Percentiles rank a stretch among this genome's conserved stretches.
Evolutionary conservation across 1,284 basidiomycete species (phyloP).

Genomic region (Ganoderma multipileum): DNA sequence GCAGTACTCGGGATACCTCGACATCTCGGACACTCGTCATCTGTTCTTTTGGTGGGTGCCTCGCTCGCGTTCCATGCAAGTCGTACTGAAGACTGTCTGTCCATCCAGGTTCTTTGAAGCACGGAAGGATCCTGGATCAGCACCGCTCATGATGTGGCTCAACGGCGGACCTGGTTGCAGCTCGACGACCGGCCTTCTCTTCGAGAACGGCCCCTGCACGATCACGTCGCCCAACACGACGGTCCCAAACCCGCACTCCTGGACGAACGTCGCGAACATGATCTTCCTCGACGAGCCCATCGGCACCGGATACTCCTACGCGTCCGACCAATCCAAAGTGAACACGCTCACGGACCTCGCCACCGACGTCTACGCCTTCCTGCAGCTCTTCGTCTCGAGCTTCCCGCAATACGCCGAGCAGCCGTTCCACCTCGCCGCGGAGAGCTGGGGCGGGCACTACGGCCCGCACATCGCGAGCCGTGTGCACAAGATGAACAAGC

Average conservation of each 20-base stretch:
- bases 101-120: conserved; percentile 83
- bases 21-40: conserved; percentile 86
- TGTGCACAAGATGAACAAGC: conserved; percentile 80
- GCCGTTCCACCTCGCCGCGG: conserved; percentile 77
- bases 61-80: background rate
- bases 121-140: conserved; percentile 72
- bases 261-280: conserved; percentile 51
- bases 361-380: conserved; percentile 89
- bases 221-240: conserved; percentile 70
- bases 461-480: conserved; percentile 80
- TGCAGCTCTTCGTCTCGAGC: conserved; percentile 83
- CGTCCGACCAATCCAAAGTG: conserved; percentile 73
- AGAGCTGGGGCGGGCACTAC: conserved; percentile 85
- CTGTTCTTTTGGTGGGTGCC: conserved; percentile 82
- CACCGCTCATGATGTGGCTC: conserved; percentile 89
- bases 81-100: background rate
- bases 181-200: conserved; percentile 79
- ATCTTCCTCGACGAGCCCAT: conserved; percentile 91
- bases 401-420: conserved; percentile 72
- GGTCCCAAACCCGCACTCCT: conserved; percentile 64
- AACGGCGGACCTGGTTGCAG: conserved; percentile 86
- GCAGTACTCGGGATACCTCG: conserved; percentile 91
- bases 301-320: conserved; percentile 90
- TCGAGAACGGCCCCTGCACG: conserved; percentile 88
- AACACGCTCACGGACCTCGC: conserved; percentile 78